Conservation (phyloP, 2,329 filamentous ascomycete species). For the Nakataea oryzae region DNA sequence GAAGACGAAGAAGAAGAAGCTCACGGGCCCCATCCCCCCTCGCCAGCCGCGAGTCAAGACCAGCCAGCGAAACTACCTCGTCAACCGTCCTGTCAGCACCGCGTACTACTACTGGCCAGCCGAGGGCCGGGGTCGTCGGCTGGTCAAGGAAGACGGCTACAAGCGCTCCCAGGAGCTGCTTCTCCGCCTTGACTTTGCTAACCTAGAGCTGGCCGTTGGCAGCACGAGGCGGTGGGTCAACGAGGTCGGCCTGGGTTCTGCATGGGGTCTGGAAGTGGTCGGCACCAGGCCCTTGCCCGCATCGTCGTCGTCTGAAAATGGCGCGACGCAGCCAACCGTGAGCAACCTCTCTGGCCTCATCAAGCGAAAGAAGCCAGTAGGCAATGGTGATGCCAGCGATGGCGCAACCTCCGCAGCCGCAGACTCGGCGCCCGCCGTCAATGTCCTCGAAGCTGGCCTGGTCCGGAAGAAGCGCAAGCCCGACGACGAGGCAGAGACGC, state of each 20-base stretch:
- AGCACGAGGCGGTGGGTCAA: constrained; percentile 62
- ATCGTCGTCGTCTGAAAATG: not conserved
- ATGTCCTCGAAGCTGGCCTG: constrained; percentile 18
- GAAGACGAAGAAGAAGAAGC: constrained; percentile 31
- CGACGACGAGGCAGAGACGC: not conserved
- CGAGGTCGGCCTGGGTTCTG: constrained; percentile 47
- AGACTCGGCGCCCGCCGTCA: constrained; percentile 4
- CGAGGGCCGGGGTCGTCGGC: constrained; percentile 49
- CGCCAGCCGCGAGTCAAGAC: constrained; percentile 58
- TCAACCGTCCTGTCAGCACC: constrained; percentile 39
- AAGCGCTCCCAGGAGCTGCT: constrained; percentile 59
- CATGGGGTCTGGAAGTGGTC: constrained; percentile 40
- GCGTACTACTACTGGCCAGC: constrained; percentile 57
- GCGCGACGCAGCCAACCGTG: constrained; percentile 13
- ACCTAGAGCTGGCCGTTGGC: constrained; percentile 46
- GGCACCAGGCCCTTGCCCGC: constrained; percentile 24
- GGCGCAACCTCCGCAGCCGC: not conserved
- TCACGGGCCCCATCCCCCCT: constrained; percentile 51
- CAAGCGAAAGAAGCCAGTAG: constrained; percentile 23
- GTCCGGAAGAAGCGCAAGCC: constrained; percentile 34
- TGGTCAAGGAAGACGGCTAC: constrained; percentile 55
- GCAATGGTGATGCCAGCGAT: not conserved
- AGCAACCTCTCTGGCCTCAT: constrained; percentile 40
- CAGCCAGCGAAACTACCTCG: constrained; percentile 35
- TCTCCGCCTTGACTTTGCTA: constrained; percentile 64